A percentile compares a stretch with the other conserved stretches of the same genome.
These are phyloP conservation scores for Paspalum vaginatum DNA, from an alignment of 176 grass and related monocot species.

Conservation along the genomic window DNA sequence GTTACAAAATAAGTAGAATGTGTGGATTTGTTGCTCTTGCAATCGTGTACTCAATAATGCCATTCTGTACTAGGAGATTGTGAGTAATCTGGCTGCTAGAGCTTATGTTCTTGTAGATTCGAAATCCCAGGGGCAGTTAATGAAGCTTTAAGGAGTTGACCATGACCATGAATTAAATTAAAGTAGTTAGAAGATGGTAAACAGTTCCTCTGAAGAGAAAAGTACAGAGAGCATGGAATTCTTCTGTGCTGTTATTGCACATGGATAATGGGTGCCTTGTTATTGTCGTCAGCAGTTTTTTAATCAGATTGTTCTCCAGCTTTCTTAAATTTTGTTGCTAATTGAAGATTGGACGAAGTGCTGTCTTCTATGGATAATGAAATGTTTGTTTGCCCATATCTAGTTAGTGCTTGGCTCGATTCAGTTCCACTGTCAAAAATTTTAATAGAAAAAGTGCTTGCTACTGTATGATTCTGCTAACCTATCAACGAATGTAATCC, in stretches of 20 bases:
- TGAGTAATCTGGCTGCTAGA: neutral
- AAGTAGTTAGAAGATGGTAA: neutral
- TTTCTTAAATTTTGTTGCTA: neutral
- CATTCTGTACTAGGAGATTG: neutral
- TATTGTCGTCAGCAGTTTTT: neutral
- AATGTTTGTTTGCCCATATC: neutral
- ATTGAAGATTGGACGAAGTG: neutral
- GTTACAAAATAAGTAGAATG: neutral
- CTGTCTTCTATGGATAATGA: neutral
- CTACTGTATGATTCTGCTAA: constrained; percentile 25
- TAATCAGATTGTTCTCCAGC: neutral
- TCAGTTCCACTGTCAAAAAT: neutral
- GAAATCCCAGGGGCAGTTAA: neutral
- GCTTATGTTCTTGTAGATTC: neutral
- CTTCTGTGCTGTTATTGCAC: neutral
- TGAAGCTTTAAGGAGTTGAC: neutral
- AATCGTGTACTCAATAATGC: neutral
- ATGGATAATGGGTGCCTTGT: neutral
- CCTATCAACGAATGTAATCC: constrained; percentile 8
- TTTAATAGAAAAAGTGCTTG: neutral
- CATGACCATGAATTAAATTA: constrained; percentile 6
- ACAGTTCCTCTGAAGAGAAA: constrained; percentile 4
- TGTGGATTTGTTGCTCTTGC: neutral
- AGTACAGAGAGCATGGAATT: neutral
- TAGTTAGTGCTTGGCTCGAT: neutral